Conservation (phyloP, 768 basidiomycete species). For the Russula brevipes region DNA sequence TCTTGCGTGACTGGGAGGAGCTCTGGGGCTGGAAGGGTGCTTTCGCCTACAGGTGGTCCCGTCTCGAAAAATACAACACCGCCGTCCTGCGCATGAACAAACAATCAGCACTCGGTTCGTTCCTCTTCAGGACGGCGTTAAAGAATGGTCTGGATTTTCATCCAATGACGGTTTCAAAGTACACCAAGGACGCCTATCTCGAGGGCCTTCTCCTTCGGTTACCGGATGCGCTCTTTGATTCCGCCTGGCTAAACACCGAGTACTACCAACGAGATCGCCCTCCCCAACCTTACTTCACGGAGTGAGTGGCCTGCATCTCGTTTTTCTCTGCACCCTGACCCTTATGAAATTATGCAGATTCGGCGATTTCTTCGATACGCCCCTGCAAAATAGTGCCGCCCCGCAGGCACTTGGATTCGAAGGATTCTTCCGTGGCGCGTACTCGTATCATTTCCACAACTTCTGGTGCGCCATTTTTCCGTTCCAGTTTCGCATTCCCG, state of each 20-base stretch:
- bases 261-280: conserved; percentile 88
- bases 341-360: conserved; percentile 48
- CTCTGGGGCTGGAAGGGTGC: conserved; percentile 96
- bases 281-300: conserved; percentile 88
- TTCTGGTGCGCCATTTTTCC: conserved; percentile 55
- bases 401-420: conserved; percentile 87
- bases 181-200: conserved; percentile 83
- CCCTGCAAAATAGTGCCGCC: conserved; percentile 63
- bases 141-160: conserved; percentile 96
- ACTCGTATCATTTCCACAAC: conserved; percentile 95
- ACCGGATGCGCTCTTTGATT: conserved; percentile 94
- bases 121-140: conserved; percentile 90
- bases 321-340: neutral
- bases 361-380: conserved; percentile 83
- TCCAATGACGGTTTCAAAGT: conserved; percentile 89
- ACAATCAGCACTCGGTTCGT: conserved; percentile 83
- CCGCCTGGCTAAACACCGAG: conserved; percentile 95
- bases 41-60: conserved; percentile 95
- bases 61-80: conserved; percentile 90
- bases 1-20: conserved; percentile 97
- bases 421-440: conserved; percentile 94
- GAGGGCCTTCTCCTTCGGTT: conserved; percentile 81
- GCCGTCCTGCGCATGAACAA: conserved; percentile 94
- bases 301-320: conserved; percentile 42
- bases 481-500: neutral